Conservation (phyloP, 257 asterid genomes). For the Paraleonurus japonicus region DNA sequence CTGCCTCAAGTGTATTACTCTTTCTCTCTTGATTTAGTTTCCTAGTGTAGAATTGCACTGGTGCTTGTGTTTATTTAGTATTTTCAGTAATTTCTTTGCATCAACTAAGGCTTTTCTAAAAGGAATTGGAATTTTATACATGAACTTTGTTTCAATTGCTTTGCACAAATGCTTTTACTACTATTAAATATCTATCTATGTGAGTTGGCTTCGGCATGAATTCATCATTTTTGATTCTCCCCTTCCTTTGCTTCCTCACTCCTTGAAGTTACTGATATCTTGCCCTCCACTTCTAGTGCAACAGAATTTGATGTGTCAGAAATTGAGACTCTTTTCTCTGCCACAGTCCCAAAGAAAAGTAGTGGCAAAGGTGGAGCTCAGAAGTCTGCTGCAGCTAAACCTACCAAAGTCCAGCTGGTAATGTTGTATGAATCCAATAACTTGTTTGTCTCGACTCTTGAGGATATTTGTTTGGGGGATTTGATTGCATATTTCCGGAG, state of each 20-base stretch:
- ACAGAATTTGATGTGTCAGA: conserved; percentile 90
- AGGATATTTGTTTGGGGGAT: not conserved
- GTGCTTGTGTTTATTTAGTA: conserved; percentile 11
- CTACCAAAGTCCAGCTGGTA: conserved; percentile 85
- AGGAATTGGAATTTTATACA: not conserved
- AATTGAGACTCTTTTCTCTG: conserved; percentile 94
- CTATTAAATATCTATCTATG: conserved; percentile 1
- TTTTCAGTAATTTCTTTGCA: conserved; percentile 14
- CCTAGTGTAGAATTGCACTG: conserved; percentile 10
- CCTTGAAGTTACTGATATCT: conserved; percentile 34
- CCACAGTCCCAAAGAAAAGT: conserved; percentile 58
- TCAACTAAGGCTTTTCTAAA: not conserved
- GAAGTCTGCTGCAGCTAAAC: conserved; percentile 73
- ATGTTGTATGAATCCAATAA: conserved; percentile 32
- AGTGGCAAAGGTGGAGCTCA: conserved; percentile 63
- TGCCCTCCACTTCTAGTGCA: conserved; percentile 55
- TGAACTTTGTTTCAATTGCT: not conserved
- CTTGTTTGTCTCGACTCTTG: conserved; percentile 17
- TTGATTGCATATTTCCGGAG: not conserved
- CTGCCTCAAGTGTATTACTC: conserved; percentile 74
- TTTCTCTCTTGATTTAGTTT: conserved; percentile 32
- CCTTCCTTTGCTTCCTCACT: conserved; percentile 25
- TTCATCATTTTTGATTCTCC: conserved; percentile 14
- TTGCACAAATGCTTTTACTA: not conserved
- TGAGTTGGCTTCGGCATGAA: conserved; percentile 8